These are phyloP conservation scores for Discostella stelligeroides DNA, from an alignment of 108 stramenopile species.

Conservation along the genomic window DNA sequence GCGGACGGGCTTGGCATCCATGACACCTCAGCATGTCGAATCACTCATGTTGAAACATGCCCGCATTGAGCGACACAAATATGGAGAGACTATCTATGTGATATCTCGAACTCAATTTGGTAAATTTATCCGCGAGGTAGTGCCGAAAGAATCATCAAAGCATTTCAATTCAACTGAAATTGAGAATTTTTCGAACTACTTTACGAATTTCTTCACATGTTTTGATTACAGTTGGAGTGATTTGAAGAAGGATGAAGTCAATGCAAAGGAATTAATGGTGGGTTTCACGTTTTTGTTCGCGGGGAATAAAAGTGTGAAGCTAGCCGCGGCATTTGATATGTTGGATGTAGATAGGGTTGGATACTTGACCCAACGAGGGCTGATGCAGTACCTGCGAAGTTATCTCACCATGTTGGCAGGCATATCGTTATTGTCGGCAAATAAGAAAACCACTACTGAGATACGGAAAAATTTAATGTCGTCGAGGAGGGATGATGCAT, in stretches of 20 bases:
- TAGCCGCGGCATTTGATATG: constrained; percentile 77
- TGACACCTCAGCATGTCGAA: constrained; percentile 62
- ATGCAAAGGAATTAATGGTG: constrained; percentile 76
- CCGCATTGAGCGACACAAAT: constrained; percentile 16
- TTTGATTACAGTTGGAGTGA: constrained; percentile 72
- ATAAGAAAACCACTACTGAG: constrained; percentile 45
- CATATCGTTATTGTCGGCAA: constrained; percentile 62
- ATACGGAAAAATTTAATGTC: constrained; percentile 49
- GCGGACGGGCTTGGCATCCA: constrained; percentile 58
- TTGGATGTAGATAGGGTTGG: constrained; percentile 58
- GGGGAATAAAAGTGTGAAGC: constrained; percentile 87
- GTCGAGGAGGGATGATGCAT: constrained; percentile 54
- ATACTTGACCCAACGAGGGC: constrained; percentile 63
- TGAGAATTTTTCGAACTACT: constrained; percentile 66
- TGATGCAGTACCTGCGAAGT: constrained; percentile 73
- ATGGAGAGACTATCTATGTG: constrained; percentile 36
- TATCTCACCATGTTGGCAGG: constrained; percentile 86
- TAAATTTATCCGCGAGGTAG: constrained; percentile 52
- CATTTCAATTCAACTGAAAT: constrained; percentile 49
- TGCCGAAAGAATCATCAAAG: constrained; percentile 46
- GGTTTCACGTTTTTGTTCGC: constrained; percentile 86
- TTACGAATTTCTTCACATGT: constrained; percentile 73
- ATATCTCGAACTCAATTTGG: constrained; percentile 48
- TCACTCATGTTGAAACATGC: constrained; percentile 58
- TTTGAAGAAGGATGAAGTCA: constrained; percentile 61